Evolutionary conservation across 495 filamentous ascomycete genomes (phyloP).

Genomic region (Penicillium ucsense): DNA sequence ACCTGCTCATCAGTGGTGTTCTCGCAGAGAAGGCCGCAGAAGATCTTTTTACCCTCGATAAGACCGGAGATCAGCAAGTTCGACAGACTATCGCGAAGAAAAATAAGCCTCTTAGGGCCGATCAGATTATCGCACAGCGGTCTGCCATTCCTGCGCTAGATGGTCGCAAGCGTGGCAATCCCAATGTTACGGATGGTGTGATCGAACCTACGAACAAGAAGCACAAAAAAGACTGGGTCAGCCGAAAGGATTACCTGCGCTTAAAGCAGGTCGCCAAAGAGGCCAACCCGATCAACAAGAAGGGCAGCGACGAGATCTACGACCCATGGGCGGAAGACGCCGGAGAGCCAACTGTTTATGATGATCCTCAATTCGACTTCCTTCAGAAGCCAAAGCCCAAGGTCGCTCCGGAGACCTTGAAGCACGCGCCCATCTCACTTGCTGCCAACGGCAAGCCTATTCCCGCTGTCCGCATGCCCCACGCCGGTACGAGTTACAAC

Average conservation of each 20-base stretch:
- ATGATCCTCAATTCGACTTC: slow-evolving; percentile 49
- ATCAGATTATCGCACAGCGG: slow-evolving; percentile 81
- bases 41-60: slow-evolving; percentile 78
- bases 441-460: slow-evolving; percentile 65
- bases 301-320: slow-evolving; percentile 45
- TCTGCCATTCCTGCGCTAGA: slow-evolving; percentile 72
- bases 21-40: slow-evolving; percentile 67
- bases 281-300: slow-evolving; percentile 48
- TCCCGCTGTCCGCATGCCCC: slow-evolving; percentile 69
- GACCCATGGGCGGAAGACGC: slow-evolving; percentile 67
- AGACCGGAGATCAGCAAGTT: slow-evolving; percentile 52
- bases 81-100: slow-evolving; percentile 51
- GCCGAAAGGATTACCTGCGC: slow-evolving; percentile 66
- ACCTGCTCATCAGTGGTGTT: slow-evolving; percentile 51
- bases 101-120: slow-evolving; percentile 69
- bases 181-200: slow-evolving; percentile 54
- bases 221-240: slow-evolving; percentile 63
- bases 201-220: slow-evolving; percentile 59
- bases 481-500: slow-evolving; percentile 83
- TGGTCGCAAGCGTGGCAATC: slow-evolving; percentile 58
- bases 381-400: slow-evolving; percentile 52
- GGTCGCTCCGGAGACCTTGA: slow-evolving; percentile 67
- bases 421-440: slow-evolving; percentile 67
- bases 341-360: slow-evolving; percentile 27
- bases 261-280: slow-evolving; percentile 68